phyloP scores from a whole-genome alignment of 208 protist genomes.

The Crithidia acanthocephali region DNA sequence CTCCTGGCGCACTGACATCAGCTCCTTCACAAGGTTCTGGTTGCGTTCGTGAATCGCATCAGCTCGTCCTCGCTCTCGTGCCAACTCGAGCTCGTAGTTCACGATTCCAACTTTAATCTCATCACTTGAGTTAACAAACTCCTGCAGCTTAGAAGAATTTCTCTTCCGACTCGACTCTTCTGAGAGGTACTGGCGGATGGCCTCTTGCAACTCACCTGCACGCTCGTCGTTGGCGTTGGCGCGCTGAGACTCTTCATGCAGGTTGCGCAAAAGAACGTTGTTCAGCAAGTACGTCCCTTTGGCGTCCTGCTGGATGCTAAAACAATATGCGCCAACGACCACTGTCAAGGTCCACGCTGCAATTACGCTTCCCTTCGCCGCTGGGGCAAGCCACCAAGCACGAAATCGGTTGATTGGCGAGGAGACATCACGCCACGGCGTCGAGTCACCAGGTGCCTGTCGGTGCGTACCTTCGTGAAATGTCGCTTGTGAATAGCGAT shows the following conservation, averaged over 20 bases:
- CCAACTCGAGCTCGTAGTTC: constrained; percentile 84
- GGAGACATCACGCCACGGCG: constrained; percentile 81
- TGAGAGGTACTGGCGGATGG: constrained; percentile 49
- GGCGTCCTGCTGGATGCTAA: constrained; percentile 86
- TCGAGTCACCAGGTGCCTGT: constrained; percentile 86
- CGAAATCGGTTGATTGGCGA: constrained; percentile 80
- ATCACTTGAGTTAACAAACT: constrained; percentile 42
- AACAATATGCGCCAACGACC: constrained; percentile 80
- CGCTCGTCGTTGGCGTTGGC: constrained; percentile 80
- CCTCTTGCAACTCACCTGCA: constrained; percentile 54
- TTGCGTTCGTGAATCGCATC: constrained; percentile 70
- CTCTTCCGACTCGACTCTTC: constrained; percentile 35
- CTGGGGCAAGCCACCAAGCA: constrained; percentile 82
- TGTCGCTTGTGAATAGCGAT: constrained; percentile 82
- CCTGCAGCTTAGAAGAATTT: constrained; percentile 33
- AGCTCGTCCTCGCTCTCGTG: constrained; percentile 57
- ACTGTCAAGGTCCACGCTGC: constrained; percentile 81
- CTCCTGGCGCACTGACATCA: constrained; percentile 56
- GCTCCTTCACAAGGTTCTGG: constrained; percentile 73
- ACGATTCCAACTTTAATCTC: constrained; percentile 52
- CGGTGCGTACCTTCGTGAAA: constrained; percentile 90
- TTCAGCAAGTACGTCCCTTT: constrained; percentile 89
- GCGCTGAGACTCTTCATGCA: constrained; percentile 80
- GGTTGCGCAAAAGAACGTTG: constrained; percentile 82
- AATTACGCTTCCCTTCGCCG: constrained; percentile 82